Percentiles rank a stretch among this genome's conserved stretches.
These are phyloP conservation scores for Conticribra weissflogii DNA, from an alignment of 108 stramenopile genomes.

Conservation along the genomic window DNA sequence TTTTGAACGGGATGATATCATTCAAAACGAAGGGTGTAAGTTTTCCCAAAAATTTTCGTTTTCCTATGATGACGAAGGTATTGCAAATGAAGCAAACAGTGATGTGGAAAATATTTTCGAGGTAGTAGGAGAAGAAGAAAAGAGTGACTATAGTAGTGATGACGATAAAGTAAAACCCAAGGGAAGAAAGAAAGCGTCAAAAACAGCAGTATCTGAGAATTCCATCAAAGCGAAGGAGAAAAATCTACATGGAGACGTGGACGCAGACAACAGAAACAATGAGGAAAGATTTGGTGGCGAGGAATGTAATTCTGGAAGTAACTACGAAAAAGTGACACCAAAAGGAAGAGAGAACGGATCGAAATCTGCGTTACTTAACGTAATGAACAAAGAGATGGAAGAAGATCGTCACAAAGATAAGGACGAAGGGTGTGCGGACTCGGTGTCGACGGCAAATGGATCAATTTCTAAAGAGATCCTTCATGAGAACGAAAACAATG, in stretches of 20 bases:
- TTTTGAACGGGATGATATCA: neutral
- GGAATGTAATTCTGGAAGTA: too few species aligned
- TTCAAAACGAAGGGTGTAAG: neutral
- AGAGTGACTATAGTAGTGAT: conserved; percentile 6
- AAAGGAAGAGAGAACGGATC: too few species aligned
- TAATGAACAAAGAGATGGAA: too few species aligned
- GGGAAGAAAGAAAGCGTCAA: conserved; percentile 1
- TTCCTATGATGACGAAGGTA: neutral
- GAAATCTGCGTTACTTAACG: too few species aligned
- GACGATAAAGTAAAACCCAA: conserved; percentile 1
- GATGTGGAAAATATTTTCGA: neutral
- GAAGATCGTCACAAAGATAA: too few species aligned
- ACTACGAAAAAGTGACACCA: too few species aligned
- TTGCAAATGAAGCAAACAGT: neutral
- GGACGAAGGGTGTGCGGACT: too few species aligned
- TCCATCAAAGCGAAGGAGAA: neutral
- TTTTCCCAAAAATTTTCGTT: neutral
- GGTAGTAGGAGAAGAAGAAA: neutral
- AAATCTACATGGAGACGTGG: neutral
- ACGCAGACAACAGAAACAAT: too few species aligned
- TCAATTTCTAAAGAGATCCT: too few species aligned
- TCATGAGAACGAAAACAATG: too few species aligned
- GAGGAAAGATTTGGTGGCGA: too few species aligned
- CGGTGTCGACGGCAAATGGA: too few species aligned
- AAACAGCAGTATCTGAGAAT: neutral